Evolutionary conservation across 148 eudicot genomes (phyloP).

Genomic region (Agrostemma githago): DNA sequence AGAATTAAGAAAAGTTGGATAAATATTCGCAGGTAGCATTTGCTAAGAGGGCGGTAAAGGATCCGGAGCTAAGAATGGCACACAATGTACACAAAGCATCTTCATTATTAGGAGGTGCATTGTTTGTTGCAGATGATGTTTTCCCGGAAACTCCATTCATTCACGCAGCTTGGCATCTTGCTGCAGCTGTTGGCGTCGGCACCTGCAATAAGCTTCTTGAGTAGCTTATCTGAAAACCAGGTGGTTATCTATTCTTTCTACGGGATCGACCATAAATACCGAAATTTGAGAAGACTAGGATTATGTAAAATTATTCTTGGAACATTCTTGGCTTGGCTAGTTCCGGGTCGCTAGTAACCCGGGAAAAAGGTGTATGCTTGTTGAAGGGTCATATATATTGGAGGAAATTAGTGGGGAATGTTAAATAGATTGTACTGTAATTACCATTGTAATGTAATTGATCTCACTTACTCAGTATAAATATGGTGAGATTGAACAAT

Average conservation of each 20-base stretch:
- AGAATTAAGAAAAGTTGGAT: no score
- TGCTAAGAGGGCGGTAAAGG: slow-evolving; percentile 72
- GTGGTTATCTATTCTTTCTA: slow-evolving; percentile 6
- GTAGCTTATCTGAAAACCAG: slow-evolving; percentile 15
- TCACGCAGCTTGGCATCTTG: slow-evolving; percentile 98
- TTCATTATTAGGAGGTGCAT: slow-evolving; percentile 70
- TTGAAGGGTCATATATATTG: not conserved
- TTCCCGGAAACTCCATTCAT: slow-evolving; percentile 73
- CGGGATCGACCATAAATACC: not conserved
- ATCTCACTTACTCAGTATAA: not conserved
- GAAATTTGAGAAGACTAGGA: not conserved
- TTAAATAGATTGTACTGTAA: not conserved
- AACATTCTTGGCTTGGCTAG: not conserved
- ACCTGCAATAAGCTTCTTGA: slow-evolving; percentile 90
- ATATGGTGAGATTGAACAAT: not conserved
- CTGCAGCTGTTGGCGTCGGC: slow-evolving; percentile 86
- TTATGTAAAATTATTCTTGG: not conserved
- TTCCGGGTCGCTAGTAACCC: not conserved
- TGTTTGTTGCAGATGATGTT: slow-evolving; percentile 80
- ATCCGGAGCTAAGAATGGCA: slow-evolving; percentile 66
- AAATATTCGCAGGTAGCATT: slow-evolving; percentile 59
- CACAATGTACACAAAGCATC: slow-evolving; percentile 88
- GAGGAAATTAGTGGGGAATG: not conserved
- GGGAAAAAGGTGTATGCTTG: not conserved
- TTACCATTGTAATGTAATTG: not conserved